Percentiles rank a stretch among this genome's conserved stretches.
Evolutionary conservation across 2,329 filamentous ascomycete species (phyloP).

Genomic region (Paecilomyces formosus): DNA sequence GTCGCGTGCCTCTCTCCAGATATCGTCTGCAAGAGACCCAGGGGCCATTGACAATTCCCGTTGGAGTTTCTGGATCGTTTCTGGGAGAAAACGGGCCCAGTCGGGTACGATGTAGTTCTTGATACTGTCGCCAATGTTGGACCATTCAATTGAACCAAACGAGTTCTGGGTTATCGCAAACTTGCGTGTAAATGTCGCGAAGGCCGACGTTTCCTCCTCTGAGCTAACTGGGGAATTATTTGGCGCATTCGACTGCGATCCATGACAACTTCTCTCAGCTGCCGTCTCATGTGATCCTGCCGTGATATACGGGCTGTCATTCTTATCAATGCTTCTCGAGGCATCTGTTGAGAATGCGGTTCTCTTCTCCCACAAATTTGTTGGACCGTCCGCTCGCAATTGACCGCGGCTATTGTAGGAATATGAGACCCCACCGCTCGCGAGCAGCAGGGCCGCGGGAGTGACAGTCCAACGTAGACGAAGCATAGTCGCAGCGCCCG

Average conservation of each 20-base stretch:
- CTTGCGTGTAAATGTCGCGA: conserved; percentile 45
- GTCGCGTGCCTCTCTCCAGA: conserved; percentile 88
- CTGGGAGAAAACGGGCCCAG: conserved; percentile 72
- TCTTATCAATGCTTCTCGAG: conserved; percentile 7
- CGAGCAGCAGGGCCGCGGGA: conserved; percentile 22
- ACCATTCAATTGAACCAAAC: conserved; percentile 34
- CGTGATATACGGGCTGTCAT: neutral
- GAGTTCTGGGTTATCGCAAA: conserved; percentile 33
- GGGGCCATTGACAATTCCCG: conserved; percentile 79
- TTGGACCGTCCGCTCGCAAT: conserved; percentile 12
- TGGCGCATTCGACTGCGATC: neutral
- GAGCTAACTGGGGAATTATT: conserved; percentile 8
- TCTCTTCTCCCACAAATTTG: conserved; percentile 13
- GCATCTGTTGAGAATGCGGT: conserved; percentile 16
- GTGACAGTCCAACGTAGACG: conserved; percentile 28
- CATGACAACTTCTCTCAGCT: neutral
- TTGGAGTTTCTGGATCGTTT: conserved; percentile 73
- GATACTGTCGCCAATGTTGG: conserved; percentile 46
- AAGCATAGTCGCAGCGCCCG: conserved; percentile 26
- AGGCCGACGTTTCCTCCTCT: conserved; percentile 25
- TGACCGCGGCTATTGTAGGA: conserved; percentile 17
- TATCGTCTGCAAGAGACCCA: conserved; percentile 82
- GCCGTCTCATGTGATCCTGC: neutral
- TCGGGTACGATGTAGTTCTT: conserved; percentile 69
- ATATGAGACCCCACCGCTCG: conserved; percentile 17